Base-by-base conservation (phyloP, 192 early-diverging fungal genomes). In the Backusella liffmaniae region DNA sequence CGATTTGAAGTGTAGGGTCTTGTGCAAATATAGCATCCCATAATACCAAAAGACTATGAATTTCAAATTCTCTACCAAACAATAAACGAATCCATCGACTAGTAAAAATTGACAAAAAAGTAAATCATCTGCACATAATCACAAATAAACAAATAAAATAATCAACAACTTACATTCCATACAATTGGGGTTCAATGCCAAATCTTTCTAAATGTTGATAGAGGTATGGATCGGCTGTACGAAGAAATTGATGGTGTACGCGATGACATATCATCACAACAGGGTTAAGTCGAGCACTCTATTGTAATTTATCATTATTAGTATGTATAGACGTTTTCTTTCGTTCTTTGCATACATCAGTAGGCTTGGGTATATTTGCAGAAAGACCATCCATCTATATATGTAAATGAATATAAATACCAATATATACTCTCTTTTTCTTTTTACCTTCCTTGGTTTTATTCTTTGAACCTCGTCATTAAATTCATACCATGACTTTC, bases 1-100 rank as follows among this genome's bases (percentile, higher is more conserved):
- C 93, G 39, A 97, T 87, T 23, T 87, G 86, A 34, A 97, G 80
- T 30, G 89, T 89, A 2, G 88, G 80, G 78, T 93, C 92, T 67
- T 97, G 91, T 15, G 94, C 93, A 82, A 98, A 92, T 30, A 99
- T 85, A n/a, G 90, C 91, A 72, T 96, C 96, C 97, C 97, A 99
- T 26, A 99, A 82, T n/a, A 67, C 66, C 16, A 96, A 68, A 18
- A 95, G 81, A 29, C 94, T 82, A 5, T 88, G 77, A 26, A 97
- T 86, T 4, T 88, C 70, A 56, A 99, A 92, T 82, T 99, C 97
- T 35, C 97, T 84, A 15, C 94, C 92, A 88, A 97, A 99, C 10
- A 99, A 87, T 37, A 99, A 82, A 41, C 97, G 87, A 66, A 96
- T 84, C 97, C 97, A 99, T 18, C 96, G 92, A 69, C 92, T 91